phyloP scores from a whole-genome alignment of 768 basidiomycete genomes.

The Termitomyces sp. region DNA sequence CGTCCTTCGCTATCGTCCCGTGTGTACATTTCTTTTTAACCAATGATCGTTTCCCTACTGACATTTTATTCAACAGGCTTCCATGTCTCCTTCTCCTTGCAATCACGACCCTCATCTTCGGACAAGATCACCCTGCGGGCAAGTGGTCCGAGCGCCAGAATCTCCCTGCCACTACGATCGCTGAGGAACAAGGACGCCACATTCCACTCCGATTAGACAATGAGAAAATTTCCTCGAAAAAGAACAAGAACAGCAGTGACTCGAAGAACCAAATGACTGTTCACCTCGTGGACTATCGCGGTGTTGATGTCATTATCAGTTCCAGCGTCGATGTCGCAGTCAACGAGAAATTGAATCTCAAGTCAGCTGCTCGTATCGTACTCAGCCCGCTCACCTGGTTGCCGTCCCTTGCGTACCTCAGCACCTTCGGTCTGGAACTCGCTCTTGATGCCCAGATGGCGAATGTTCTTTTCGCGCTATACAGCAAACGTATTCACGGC shows the following conservation, averaged over 20 bases:
- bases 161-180: slow-evolving; percentile 27
- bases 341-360: slow-evolving; percentile 40
- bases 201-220: not conserved
- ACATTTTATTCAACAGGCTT: slow-evolving; percentile 25
- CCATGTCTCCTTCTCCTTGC: slow-evolving; percentile 49
- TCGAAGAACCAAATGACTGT: not conserved
- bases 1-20: slow-evolving; percentile 55
- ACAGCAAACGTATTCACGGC: slow-evolving; percentile 28
- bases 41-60: not conserved
- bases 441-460: slow-evolving; percentile 54
- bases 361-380: slow-evolving; percentile 32
- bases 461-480: slow-evolving; percentile 41
- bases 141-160: slow-evolving; percentile 49
- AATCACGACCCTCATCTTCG: slow-evolving; percentile 38
- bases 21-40: slow-evolving; percentile 14
- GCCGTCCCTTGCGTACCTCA: slow-evolving; percentile 50
- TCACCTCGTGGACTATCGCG: slow-evolving; percentile 1
- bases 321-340: slow-evolving; percentile 44
- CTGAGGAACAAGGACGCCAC: slow-evolving; percentile 12
- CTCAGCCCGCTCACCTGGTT: slow-evolving; percentile 51
- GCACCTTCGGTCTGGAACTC: slow-evolving; percentile 59
- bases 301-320: slow-evolving; percentile 15
- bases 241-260: not conserved
- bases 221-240: slow-evolving; percentile 3
- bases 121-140: slow-evolving; percentile 55